Conservation (phyloP, 2,329 filamentous ascomycete genomes). For the Colletotrichum liaoningense region DNA sequence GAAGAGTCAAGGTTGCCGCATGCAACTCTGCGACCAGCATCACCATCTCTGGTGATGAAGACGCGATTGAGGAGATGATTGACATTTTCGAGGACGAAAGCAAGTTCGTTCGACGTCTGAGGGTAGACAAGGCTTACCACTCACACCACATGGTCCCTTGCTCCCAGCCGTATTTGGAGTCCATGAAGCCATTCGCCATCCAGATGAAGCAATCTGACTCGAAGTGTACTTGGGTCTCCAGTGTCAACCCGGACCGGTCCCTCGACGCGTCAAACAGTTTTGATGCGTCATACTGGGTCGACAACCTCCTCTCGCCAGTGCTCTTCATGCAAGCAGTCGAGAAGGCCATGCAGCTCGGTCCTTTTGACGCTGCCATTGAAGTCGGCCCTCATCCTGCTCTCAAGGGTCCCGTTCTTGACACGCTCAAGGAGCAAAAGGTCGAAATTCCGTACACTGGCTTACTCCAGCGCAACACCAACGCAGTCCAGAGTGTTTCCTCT, state of each 20-base stretch:
- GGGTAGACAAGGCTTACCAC: constrained; percentile 45
- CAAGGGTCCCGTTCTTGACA: constrained; percentile 45
- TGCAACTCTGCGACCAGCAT: constrained; percentile 39
- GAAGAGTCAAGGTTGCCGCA: constrained; percentile 39
- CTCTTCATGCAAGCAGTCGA: constrained; percentile 39
- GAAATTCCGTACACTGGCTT: neutral
- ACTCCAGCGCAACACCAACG: constrained; percentile 1
- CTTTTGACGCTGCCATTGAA: constrained; percentile 41
- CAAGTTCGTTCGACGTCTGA: constrained; percentile 38
- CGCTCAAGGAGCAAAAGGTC: neutral
- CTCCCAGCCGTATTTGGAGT: neutral
- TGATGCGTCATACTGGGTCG: constrained; percentile 41
- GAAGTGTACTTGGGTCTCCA: neutral
- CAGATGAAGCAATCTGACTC: neutral
- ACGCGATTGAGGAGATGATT: constrained; percentile 41
- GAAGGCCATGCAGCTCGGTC: neutral
- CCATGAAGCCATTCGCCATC: neutral
- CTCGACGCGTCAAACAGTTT: neutral
- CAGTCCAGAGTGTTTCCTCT: neutral
- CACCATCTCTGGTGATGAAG: constrained; percentile 43
- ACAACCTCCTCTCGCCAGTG: constrained; percentile 44
- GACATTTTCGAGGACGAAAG: constrained; percentile 34
- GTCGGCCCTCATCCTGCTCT: constrained; percentile 53
- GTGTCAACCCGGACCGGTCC: neutral
- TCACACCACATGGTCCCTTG: constrained; percentile 43